Base-by-base conservation (phyloP, 345 rosid species). In the Euphorbia peplus region DNA sequence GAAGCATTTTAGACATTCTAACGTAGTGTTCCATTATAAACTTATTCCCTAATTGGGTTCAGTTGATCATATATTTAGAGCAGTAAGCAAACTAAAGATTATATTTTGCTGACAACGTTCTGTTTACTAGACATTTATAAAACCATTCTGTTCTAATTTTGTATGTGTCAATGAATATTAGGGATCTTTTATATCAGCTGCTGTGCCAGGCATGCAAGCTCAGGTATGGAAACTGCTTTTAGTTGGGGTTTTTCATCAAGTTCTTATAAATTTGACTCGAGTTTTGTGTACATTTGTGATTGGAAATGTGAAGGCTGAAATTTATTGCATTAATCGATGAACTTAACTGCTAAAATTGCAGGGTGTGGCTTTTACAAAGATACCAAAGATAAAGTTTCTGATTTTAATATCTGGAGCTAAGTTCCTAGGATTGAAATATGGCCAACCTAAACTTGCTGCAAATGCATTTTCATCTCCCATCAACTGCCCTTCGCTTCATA, bases 401-500 rank as follows among this genome's bases (percentile, higher is more conserved):
- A 78, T 86, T 56, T 21, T 88, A 50, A 79, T 86, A 22, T 77
- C 84, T 0, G 93, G 84, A 42, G 73, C 79, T 8, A 86, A 77
- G 60, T 39, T 74, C 44, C 65, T 68, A 0, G 89, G 93, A 53
- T 62, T 70, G 54, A 69, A 50, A 19, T 69, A 76, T 71, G 87
- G 89, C 15, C 75, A 72, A 21, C 90, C 87, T 48, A 75, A 76
- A 50, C 73, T 76, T 47, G 88, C 90, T 8, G 83, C 79, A 60
- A 74, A 63, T 67, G 88, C 90, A 28, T 83, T 78, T 71, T 79
- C 88, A 54, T 72, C 83, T 68, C 86, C 85, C 7, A 72, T 84
- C 56, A 35, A 60, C 13, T 86, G 86, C 71, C 86, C 85, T 2
- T 86, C 90, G 60, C 80, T 88, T 30, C 93, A 88, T 63, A 64